These are phyloP conservation scores for Cystofilobasidium ferigula DNA, from an alignment of 768 basidiomycete genomes.

Conservation along the genomic window DNA sequence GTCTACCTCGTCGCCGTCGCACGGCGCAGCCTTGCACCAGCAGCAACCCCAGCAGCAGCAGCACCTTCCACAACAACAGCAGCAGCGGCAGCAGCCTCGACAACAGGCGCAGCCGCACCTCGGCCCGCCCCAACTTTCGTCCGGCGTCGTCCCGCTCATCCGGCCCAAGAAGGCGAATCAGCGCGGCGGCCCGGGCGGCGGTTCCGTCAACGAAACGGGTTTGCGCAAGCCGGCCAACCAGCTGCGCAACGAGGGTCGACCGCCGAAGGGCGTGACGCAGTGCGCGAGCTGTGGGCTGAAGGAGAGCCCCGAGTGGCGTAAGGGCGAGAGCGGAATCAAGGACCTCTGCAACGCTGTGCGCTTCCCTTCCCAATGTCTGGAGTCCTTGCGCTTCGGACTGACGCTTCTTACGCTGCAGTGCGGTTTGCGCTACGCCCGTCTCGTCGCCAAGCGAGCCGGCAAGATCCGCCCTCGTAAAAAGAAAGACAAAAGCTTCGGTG, in stretches of 20 bases:
- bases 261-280: constrained; percentile 59
- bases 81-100: background rate
- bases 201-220: constrained; percentile 12
- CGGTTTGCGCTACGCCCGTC: constrained; percentile 73
- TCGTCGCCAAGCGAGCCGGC: constrained; percentile 78
- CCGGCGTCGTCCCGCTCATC: background rate
- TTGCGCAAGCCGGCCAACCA: constrained; percentile 21
- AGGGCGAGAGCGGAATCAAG: constrained; percentile 80
- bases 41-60: background rate
- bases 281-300: constrained; percentile 74
- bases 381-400: constrained; percentile 38
- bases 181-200: constrained; percentile 17
- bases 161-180: background rate
- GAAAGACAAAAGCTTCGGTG: constrained; percentile 10
- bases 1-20: no score
- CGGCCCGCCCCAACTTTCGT: background rate
- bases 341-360: constrained; percentile 85
- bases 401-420: constrained; percentile 38
- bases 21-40: background rate
- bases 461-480: constrained; percentile 27
- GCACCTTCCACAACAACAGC: constrained; percentile 1
- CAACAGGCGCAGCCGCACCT: background rate
- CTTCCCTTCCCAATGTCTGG: constrained; percentile 16
- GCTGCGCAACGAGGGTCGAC: constrained; percentile 47
- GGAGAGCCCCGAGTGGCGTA: constrained; percentile 79